phyloP scores from a whole-genome alignment of 23 red algal species.

The Cyanidioschyzon merolae region DNA sequence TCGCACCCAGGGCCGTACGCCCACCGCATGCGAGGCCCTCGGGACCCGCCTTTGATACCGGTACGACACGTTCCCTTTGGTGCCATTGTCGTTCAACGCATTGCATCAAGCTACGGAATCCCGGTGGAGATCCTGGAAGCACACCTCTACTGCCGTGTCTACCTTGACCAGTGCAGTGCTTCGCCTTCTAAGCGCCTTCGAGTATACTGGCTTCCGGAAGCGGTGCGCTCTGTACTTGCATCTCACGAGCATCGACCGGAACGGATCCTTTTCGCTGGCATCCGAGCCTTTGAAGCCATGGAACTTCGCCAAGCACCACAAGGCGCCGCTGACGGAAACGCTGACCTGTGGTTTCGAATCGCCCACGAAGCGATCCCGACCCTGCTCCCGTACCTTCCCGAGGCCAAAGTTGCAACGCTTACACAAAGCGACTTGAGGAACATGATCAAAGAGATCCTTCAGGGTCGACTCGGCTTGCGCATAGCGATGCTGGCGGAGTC shows the following conservation, averaged over 20 bases:
- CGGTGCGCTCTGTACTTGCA: neutral
- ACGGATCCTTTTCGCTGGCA: neutral
- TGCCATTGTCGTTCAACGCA: neutral
- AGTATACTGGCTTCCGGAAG: neutral
- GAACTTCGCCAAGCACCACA: neutral
- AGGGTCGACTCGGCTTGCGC: neutral
- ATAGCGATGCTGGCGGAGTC: neutral
- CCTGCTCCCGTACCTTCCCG: neutral
- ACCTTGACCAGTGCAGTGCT: neutral
- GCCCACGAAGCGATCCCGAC: conserved; percentile 5
- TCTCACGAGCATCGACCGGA: neutral
- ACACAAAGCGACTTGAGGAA: neutral
- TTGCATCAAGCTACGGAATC: neutral
- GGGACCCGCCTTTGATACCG: neutral
- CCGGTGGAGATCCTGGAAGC: neutral
- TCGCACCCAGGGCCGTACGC: neutral
- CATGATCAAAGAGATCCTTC: neutral
- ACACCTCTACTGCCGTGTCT: neutral
- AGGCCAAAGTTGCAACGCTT: neutral
- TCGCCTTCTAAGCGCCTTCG: neutral
- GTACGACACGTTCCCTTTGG: neutral
- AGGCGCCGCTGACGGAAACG: neutral
- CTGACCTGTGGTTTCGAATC: neutral
- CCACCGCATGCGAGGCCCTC: conserved; percentile 1
- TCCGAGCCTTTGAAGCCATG: neutral